These are phyloP conservation scores for Fusarium poae DNA, from an alignment of 2,329 filamentous ascomycete genomes.

Conservation along the genomic window DNA sequence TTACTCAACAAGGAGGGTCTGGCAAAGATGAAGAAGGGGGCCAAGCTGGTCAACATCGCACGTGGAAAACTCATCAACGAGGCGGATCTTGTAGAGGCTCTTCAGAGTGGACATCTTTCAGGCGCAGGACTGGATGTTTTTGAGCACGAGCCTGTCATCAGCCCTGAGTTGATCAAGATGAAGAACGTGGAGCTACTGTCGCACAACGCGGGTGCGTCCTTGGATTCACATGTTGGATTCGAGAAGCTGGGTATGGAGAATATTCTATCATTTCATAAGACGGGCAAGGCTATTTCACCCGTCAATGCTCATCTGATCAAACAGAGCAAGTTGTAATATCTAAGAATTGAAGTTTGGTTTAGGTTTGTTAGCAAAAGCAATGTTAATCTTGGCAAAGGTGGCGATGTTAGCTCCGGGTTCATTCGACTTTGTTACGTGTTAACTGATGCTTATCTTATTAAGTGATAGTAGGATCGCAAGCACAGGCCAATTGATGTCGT, in stretches of 20 bases:
- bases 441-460: background rate
- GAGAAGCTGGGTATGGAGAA: constrained; percentile 48
- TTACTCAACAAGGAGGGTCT: constrained; percentile 66
- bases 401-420: background rate
- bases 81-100: constrained; percentile 74
- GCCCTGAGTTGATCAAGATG: constrained; percentile 46
- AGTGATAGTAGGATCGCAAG: constrained; percentile 10
- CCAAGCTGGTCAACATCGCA: constrained; percentile 78
- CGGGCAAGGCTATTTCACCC: constrained; percentile 45
- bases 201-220: constrained; percentile 46
- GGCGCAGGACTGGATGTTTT: constrained; percentile 78
- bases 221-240: constrained; percentile 47
- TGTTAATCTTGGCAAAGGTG: background rate
- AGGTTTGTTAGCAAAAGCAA: constrained; percentile 3
- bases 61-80: constrained; percentile 80
- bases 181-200: constrained; percentile 48
- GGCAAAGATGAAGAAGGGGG: constrained; percentile 76
- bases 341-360: background rate
- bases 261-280: constrained; percentile 41
- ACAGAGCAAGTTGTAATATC: constrained; percentile 41
- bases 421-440: background rate
- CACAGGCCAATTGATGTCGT: background rate
- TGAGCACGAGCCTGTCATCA: constrained; percentile 72
- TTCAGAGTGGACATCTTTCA: constrained; percentile 71
- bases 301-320: constrained; percentile 48